Evolutionary conservation across 2,329 filamentous ascomycete genomes (phyloP).

Genomic region (Penicillium italicum): DNA sequence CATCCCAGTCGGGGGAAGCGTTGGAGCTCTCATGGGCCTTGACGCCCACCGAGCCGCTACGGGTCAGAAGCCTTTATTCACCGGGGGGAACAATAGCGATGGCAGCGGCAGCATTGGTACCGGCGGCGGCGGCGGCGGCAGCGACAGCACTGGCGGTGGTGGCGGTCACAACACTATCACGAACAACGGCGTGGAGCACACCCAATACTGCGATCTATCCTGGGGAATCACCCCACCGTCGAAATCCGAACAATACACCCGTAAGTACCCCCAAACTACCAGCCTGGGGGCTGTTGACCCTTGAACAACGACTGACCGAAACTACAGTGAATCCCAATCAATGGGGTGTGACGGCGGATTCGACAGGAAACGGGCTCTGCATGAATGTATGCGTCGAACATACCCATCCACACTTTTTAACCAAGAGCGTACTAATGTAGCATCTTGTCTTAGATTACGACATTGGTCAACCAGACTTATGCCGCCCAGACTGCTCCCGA

Average conservation of each 20-base stretch:
- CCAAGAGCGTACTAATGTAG: background rate
- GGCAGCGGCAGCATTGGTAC: slow-evolving; percentile 17
- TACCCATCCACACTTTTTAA: background rate
- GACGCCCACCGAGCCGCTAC: slow-evolving; percentile 44
- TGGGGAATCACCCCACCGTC: slow-evolving; percentile 48
- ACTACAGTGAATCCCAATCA: slow-evolving; percentile 54
- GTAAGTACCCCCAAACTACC: slow-evolving; percentile 37
- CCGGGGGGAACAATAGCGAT: slow-evolving; percentile 23
- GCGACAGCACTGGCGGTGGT: slow-evolving; percentile 16
- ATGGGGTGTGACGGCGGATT: slow-evolving; percentile 45
- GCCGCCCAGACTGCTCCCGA: slow-evolving; percentile 47
- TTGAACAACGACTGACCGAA: background rate
- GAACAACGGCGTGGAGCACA: slow-evolving; percentile 38
- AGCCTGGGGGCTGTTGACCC: background rate
- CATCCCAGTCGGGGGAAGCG: slow-evolving; percentile 49
- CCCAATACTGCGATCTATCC: slow-evolving; percentile 44
- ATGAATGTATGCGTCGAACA: slow-evolving; percentile 48
- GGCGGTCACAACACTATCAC: slow-evolving; percentile 9
- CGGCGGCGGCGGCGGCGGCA: slow-evolving; percentile 16
- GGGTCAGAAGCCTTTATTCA: slow-evolving; percentile 48
- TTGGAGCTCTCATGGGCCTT: slow-evolving; percentile 51
- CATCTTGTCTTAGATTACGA: slow-evolving; percentile 42
- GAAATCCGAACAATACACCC: slow-evolving; percentile 46
- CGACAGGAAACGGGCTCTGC: slow-evolving; percentile 45
- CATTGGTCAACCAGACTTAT: slow-evolving; percentile 52